A percentile compares a stretch with the other conserved stretches of the same genome.
phyloP scores from a whole-genome alignment of 345 rosid species.

The Barbarea vulgaris region DNA sequence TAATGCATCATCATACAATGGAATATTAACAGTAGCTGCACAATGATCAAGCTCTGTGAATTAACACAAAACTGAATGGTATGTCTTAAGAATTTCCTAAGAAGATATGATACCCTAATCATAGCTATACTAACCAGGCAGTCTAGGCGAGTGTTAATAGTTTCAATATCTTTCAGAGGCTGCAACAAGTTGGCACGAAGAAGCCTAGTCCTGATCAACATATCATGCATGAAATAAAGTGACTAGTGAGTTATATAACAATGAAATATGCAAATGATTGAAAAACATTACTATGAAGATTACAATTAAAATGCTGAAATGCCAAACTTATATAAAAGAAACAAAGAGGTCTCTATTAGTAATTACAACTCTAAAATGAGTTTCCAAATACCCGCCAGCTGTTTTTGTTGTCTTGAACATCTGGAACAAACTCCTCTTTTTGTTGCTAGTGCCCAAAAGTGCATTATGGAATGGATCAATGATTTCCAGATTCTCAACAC shows the following conservation, averaged over 20 bases:
- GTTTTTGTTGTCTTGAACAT: slow-evolving; percentile 98
- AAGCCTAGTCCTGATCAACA: slow-evolving; percentile 83
- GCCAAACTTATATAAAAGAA: slow-evolving; percentile 13
- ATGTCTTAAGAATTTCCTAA: slow-evolving; percentile 15
- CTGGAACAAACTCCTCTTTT: slow-evolving; percentile 92
- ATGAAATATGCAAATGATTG: slow-evolving; percentile 2
- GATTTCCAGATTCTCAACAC: slow-evolving; percentile 93
- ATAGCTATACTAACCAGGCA: slow-evolving; percentile 73
- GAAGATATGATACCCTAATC: slow-evolving; percentile 28
- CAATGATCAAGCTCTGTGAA: slow-evolving; percentile 28
- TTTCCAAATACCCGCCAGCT: slow-evolving; percentile 73
- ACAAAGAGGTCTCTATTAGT: neutral
- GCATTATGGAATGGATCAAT: slow-evolving; percentile 83
- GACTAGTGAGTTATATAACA: slow-evolving; percentile 13
- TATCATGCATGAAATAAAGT: slow-evolving; percentile 29
- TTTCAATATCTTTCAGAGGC: slow-evolving; percentile 93
- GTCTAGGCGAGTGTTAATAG: slow-evolving; percentile 89
- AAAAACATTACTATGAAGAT: slow-evolving; percentile 14
- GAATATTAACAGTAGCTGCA: neutral
- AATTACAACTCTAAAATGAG: slow-evolving; percentile 5
- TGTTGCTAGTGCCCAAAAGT: slow-evolving; percentile 86
- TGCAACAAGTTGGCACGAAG: slow-evolving; percentile 97
- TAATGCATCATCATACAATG: slow-evolving; percentile 20
- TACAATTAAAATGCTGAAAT: slow-evolving; percentile 6
- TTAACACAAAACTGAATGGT: neutral